phyloP scores from a whole-genome alignment of 2,329 filamentous ascomycete species.

The Pseudogymnoascus sp. region DNA sequence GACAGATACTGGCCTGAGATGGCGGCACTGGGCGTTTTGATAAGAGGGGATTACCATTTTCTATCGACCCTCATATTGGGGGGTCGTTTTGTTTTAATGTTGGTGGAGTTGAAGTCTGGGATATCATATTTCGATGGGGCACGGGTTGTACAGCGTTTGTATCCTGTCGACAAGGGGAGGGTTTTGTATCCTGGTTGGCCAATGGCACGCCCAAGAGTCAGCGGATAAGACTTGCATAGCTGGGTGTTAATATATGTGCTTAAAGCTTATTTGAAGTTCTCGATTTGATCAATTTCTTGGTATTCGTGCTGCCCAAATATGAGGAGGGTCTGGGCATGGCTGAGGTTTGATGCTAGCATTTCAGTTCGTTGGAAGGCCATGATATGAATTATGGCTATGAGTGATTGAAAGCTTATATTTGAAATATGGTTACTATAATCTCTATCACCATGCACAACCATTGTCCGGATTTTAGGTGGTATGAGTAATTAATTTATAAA shows the following conservation, averaged over 20 bases:
- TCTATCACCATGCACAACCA: neutral
- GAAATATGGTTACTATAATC: neutral
- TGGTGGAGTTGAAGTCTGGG: neutral
- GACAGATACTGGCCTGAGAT: neutral
- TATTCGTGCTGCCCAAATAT: neutral
- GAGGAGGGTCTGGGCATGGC: neutral
- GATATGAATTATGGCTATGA: neutral
- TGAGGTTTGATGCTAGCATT: neutral
- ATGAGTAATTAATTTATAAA: neutral
- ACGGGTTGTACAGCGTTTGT: neutral
- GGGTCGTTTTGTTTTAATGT: neutral
- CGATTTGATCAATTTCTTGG: no score
- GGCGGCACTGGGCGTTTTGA: neutral
- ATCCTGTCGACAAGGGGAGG: neutral
- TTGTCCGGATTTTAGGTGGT: neutral
- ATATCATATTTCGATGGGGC: neutral
- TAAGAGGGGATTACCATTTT: neutral
- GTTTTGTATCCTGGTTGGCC: neutral
- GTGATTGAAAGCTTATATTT: neutral
- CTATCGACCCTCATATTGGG: neutral
- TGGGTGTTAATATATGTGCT: neutral
- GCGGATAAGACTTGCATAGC: neutral
- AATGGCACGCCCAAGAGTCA: neutral
- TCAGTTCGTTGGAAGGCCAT: neutral
- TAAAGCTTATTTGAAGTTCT: neutral